phyloP scores from a whole-genome alignment of 208 protist species.

The Leishmania aethiopica region DNA sequence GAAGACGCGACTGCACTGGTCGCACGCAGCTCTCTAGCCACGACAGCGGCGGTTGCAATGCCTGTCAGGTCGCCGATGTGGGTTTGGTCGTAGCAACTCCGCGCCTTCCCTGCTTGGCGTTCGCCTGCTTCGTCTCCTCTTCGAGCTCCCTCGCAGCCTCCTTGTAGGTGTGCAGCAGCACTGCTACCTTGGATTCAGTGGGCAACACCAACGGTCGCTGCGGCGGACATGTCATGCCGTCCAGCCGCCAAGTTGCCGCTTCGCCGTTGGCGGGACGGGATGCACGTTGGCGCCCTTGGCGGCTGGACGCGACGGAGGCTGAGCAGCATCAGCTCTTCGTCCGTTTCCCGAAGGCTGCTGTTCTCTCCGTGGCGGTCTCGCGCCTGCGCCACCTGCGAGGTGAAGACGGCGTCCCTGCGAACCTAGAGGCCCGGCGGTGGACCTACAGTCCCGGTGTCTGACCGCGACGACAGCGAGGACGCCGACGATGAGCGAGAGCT shows the following conservation, averaged over 20 bases:
- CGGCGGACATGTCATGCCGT: not conserved
- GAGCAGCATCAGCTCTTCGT: too few relatives aligned
- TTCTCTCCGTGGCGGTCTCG: too few relatives aligned
- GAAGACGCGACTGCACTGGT: too few relatives aligned
- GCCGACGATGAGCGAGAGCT: not conserved
- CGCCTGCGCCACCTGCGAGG: too few relatives aligned
- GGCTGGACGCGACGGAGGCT: not conserved
- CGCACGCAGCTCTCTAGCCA: not conserved
- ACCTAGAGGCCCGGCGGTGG: too few relatives aligned
- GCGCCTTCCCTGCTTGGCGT: not conserved
- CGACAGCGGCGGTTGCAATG: conserved; percentile 6
- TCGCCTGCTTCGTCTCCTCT: not conserved
- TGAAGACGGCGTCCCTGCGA: too few relatives aligned
- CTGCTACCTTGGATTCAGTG: not conserved
- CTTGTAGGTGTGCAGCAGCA: not conserved
- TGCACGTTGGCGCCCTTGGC: not conserved
- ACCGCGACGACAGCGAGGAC: too few relatives aligned
- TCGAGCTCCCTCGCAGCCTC: not conserved
- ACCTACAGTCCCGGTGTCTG: too few relatives aligned
- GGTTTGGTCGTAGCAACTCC: not conserved
- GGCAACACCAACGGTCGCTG: not conserved
- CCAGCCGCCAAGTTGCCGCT: not conserved
- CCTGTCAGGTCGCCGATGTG: conserved; percentile 1
- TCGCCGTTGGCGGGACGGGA: not conserved
- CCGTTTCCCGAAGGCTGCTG: too few relatives aligned